Percentiles rank a stretch among this genome's conserved stretches.
Evolutionary conservation across 73 alveolate genomes (phyloP).

Genomic region (Durusdinium trenchii): DNA sequence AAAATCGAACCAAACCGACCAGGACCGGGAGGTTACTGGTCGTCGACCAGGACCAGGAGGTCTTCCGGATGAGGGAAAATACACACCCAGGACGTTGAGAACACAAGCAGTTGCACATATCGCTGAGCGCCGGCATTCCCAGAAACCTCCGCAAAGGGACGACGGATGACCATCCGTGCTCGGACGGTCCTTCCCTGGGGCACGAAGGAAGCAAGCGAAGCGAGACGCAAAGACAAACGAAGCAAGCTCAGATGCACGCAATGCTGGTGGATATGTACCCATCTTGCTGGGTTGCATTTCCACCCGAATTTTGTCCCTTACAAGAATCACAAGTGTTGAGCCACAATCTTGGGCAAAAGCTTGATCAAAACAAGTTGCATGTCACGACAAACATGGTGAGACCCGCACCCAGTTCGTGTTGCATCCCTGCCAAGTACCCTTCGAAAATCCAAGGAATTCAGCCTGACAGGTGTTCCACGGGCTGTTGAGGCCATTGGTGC

Average conservation of each 20-base stretch:
- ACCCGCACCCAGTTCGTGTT: conserved; percentile 47
- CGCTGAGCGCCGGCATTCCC: conserved; percentile 42
- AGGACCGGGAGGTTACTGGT: too few species aligned
- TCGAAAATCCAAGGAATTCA: conserved; percentile 87
- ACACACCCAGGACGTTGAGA: too few species aligned
- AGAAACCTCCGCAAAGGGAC: conserved; percentile 85
- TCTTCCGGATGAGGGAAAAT: too few species aligned
- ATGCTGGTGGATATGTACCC: conserved; percentile 72
- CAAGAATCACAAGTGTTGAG: neutral
- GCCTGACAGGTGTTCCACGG: conserved; percentile 12
- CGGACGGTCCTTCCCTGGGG: conserved; percentile 71
- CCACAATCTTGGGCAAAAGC: neutral
- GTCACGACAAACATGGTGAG: neutral
- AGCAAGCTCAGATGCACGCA: conserved; percentile 11
- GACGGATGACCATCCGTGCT: conserved; percentile 78
- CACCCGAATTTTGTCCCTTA: conserved; percentile 74
- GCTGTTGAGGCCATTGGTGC: neutral
- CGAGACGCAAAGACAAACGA: neutral
- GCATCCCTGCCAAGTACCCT: conserved; percentile 93
- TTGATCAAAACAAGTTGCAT: neutral
- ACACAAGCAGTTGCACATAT: neutral
- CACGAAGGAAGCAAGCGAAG: neutral
- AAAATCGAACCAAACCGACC: too few species aligned
- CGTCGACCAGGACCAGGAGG: too few species aligned
- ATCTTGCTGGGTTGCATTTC: conserved; percentile 59